These are phyloP conservation scores for Noccaea bulbosa DNA, from an alignment of 345 rosid species.

Conservation along the genomic window DNA sequence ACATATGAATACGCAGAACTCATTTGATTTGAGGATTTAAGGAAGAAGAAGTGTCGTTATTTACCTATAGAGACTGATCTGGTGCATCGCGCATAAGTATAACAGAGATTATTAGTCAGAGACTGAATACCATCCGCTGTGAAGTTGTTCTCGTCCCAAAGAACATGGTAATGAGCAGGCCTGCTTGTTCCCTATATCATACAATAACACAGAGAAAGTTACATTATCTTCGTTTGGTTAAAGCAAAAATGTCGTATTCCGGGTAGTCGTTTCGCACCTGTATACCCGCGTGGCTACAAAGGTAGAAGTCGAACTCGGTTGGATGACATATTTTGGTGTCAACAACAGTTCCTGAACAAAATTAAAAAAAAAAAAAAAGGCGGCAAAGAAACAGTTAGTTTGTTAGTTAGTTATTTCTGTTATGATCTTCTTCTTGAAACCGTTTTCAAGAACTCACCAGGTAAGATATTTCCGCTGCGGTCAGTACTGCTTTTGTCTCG, in stretches of 20 bases:
- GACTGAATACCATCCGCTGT: slow-evolving; percentile 98
- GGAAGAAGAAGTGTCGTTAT: slow-evolving; percentile 1
- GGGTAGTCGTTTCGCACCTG: slow-evolving; percentile 65
- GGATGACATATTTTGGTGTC: slow-evolving; percentile 98
- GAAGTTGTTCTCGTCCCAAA: slow-evolving; percentile 99
- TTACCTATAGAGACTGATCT: slow-evolving; percentile 94
- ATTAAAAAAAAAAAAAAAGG: background rate
- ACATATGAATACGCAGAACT: background rate
- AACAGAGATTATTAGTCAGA: slow-evolving; percentile 91
- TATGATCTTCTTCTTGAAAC: background rate
- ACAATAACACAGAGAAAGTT: background rate
- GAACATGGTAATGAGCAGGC: slow-evolving; percentile 98
- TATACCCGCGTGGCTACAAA: slow-evolving; percentile 98
- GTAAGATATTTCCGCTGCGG: slow-evolving; percentile 90
- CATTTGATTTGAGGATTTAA: background rate
- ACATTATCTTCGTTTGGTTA: background rate
- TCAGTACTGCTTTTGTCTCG: slow-evolving; percentile 89
- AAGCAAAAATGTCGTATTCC: slow-evolving; percentile 43
- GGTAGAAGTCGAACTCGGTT: slow-evolving; percentile 93
- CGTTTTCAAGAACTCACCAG: slow-evolving; percentile 55
- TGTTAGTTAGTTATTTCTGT: slow-evolving; percentile 3
- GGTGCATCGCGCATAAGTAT: slow-evolving; percentile 97
- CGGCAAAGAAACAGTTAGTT: slow-evolving; percentile 1
- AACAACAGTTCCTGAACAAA: slow-evolving; percentile 80
- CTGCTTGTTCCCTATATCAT: slow-evolving; percentile 86